Conservation (phyloP, 208 protist species). For the Acanthamoeba comandoni region DNA sequence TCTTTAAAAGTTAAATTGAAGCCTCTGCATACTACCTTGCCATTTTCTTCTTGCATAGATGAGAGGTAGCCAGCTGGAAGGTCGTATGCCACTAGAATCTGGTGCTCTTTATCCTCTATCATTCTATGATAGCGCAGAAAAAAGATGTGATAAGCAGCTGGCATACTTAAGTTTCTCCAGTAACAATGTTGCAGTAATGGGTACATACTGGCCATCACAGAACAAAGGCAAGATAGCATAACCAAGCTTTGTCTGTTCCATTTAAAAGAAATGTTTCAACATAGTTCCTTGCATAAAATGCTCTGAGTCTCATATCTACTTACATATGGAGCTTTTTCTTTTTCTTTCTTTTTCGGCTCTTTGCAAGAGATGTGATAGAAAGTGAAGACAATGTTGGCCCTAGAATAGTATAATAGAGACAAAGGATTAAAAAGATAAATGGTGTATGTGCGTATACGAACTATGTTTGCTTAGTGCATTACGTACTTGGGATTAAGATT, state of each 20-base stretch:
- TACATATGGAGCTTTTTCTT: background rate
- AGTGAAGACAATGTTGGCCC: background rate
- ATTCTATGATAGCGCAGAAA: background rate
- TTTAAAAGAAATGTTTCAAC: too few species aligned
- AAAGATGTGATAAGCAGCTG: too few species aligned
- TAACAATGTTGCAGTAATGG: too few species aligned
- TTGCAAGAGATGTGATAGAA: slow-evolving; percentile 60
- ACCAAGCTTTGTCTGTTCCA: slow-evolving; percentile 36
- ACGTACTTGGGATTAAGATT: slow-evolving; percentile 39
- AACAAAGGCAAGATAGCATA: slow-evolving; percentile 27
- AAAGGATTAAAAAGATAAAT: background rate
- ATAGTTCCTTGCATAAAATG: too few species aligned
- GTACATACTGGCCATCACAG: slow-evolving; percentile 25
- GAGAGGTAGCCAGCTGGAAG: slow-evolving; percentile 23
- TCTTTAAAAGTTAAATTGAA: too few species aligned
- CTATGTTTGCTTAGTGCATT: too few species aligned
- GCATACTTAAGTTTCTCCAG: too few species aligned
- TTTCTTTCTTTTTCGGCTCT: slow-evolving; percentile 62
- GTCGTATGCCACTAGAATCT: slow-evolving; percentile 7
- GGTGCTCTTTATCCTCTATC: slow-evolving; percentile 36
- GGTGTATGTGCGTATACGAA: too few species aligned
- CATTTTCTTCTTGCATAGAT: background rate
- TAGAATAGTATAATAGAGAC: too few species aligned
- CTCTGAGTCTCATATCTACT: too few species aligned
- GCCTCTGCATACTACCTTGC: too few species aligned